Conservation (phyloP, 495 filamentous ascomycete genomes). For the Penicillium ochrochloron region DNA sequence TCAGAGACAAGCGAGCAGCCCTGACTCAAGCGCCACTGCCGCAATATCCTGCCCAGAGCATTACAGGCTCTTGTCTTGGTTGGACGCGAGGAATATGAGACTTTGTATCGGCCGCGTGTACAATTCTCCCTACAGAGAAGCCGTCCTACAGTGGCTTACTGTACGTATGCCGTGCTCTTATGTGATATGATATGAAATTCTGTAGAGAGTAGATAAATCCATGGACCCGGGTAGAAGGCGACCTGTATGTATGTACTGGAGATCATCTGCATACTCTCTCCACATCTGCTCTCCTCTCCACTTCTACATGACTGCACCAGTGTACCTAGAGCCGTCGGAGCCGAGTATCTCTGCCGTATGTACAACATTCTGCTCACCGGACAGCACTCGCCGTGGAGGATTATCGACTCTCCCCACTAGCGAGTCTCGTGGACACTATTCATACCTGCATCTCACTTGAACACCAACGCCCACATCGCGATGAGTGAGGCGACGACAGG, state of each 20-base stretch:
- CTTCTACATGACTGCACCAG: neutral
- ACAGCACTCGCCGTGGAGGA: neutral
- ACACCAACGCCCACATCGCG: neutral
- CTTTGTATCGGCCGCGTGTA: neutral
- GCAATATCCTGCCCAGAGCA: neutral
- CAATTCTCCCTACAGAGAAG: neutral
- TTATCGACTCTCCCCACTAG: slow-evolving; percentile 9
- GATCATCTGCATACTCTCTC: neutral
- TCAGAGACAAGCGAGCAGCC: slow-evolving; percentile 6
- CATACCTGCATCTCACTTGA: slow-evolving; percentile 1
- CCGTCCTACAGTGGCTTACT: neutral
- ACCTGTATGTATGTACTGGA: neutral
- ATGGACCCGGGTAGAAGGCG: neutral
- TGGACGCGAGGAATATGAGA: slow-evolving; percentile 8
- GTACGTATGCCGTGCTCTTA: neutral
- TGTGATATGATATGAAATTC: neutral
- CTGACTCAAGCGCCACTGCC: slow-evolving; percentile 1
- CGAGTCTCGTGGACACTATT: slow-evolving; percentile 21
- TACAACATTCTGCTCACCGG: neutral
- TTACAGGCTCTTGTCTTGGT: neutral
- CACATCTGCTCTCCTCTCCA: neutral
- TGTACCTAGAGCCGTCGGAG: neutral
- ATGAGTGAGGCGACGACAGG: neutral
- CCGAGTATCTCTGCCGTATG: neutral
- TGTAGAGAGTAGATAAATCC: neutral